Percentiles rank a stretch among this genome's conserved stretches.
Conservation (phyloP, 257 asterid genomes). For the Petrea volubilis region DNA sequence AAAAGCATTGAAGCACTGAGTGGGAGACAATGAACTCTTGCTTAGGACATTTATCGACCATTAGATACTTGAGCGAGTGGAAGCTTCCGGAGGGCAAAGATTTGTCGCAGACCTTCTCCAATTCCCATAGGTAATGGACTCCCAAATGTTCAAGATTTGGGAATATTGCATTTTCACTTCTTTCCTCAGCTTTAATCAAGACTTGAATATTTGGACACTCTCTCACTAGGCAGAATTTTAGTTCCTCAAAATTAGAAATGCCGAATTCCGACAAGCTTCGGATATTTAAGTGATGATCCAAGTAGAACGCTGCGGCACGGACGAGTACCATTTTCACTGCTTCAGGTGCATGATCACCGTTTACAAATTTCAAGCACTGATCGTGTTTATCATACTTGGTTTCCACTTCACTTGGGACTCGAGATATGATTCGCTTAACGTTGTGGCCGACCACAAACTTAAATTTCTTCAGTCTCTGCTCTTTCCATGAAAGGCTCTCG, state of each 20-base stretch:
- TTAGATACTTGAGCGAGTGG: constrained; percentile 15
- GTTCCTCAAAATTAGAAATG: constrained; percentile 5
- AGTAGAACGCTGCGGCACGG: constrained; percentile 26
- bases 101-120: constrained; percentile 12
- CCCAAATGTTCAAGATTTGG: constrained; percentile 25
- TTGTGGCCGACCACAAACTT: constrained; percentile 29
- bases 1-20: background rate
- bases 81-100: constrained; percentile 12
- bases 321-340: background rate
- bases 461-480: constrained; percentile 3
- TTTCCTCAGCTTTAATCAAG: constrained; percentile 12
- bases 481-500: constrained; percentile 16
- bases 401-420: constrained; percentile 28
- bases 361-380: constrained; percentile 27
- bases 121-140: constrained; percentile 23
- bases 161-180: background rate
- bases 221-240: constrained; percentile 19
- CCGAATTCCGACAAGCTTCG: constrained; percentile 27
- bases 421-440: constrained; percentile 28
- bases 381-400: constrained; percentile 15
- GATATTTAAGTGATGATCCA: constrained; percentile 31
- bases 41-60: background rate
- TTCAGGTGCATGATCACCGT: constrained; percentile 10
- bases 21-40: constrained; percentile 12
- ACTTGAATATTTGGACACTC: constrained; percentile 21